phyloP scores from a whole-genome alignment of 1,284 basidiomycete genomes.

The Sporisorium sorghi region DNA sequence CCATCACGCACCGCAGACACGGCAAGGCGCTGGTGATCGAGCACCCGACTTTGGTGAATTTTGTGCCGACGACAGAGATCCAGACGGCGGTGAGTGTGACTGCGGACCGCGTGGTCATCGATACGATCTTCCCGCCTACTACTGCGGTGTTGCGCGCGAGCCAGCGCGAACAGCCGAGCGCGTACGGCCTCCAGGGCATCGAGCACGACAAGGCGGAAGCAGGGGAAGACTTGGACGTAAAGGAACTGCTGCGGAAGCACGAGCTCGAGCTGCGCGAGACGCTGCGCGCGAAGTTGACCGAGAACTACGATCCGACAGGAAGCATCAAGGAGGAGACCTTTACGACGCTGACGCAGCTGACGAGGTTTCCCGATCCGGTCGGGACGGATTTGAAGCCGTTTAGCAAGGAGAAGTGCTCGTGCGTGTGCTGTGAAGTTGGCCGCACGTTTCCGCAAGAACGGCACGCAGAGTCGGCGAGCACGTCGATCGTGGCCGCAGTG shows the following conservation, averaged over 20 bases:
- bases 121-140: conserved; percentile 56
- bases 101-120: conserved; percentile 51
- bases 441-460: conserved; percentile 17
- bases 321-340: conserved; percentile 27
- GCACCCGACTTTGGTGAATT: conserved; percentile 43
- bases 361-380: conserved; percentile 29
- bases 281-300: conserved; percentile 11
- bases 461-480: neutral
- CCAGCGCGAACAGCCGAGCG: neutral
- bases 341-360: conserved; percentile 26
- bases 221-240: neutral
- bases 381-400: conserved; percentile 8
- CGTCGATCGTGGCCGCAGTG: neutral
- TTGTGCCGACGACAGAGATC: conserved; percentile 52
- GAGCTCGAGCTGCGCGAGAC: conserved; percentile 13
- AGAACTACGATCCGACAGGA: conserved; percentile 35
- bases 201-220: no score
- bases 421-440: conserved; percentile 38
- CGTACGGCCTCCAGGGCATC: no score
- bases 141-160: conserved; percentile 18
- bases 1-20: neutral
- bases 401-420: conserved; percentile 22
- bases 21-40: conserved; percentile 31
- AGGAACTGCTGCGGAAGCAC: conserved; percentile 12
- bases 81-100: conserved; percentile 54